Evolutionary conservation across 768 basidiomycete species (phyloP), one percentile per base, ranked within the genome.

Genomic region (Lactifluus volemus): DNA sequence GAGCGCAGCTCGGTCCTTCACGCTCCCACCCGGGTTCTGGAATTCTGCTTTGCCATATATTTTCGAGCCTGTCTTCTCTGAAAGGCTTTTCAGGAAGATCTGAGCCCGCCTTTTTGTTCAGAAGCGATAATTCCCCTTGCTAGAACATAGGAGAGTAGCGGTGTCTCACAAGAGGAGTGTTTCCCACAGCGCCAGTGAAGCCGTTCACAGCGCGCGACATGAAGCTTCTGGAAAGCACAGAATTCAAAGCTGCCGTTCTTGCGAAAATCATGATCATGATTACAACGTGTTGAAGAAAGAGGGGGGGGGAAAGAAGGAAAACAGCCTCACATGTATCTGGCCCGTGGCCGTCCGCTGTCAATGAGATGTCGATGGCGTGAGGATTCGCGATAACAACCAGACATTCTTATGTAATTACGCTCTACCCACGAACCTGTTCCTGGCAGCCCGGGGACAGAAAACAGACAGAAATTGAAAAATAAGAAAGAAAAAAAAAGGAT

Each of bases 21-120:
- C 92, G 64, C 91, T 94, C 44, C 96, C 96, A 5, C 97, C 97
- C 0, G 97, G 97, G 69, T 98, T 98, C 76, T 97, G 94, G 70
- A 97, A 95, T 74, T 99, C 97, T 19, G 97, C 92, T 72, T 99
- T 98, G n/a, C 90, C 95, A 51, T 86, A 85, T 63, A 98, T 92
- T 55, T 82, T 82, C 57, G 83, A 84, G 15, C 93, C 94, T 1
- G 85, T 91, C 70, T 82, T 83, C 66, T 92, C 84, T 10, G 92
- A 97, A 8, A 97, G 78, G 14, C 74, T 74, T 72, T 90, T 85
- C 55, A 98, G 79, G 65, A 85, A 83, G 61, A 98, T 94, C 93
- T 97, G 70, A 17, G 47, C 3, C 3, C 49, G 21, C 7, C 45
- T 48, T 61, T 47, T 48, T 61, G 52, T 60, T 53, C 52, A 65